Conservation (phyloP, 202 grass and related monocot species). For the Cymbopogon flexuosus region DNA sequence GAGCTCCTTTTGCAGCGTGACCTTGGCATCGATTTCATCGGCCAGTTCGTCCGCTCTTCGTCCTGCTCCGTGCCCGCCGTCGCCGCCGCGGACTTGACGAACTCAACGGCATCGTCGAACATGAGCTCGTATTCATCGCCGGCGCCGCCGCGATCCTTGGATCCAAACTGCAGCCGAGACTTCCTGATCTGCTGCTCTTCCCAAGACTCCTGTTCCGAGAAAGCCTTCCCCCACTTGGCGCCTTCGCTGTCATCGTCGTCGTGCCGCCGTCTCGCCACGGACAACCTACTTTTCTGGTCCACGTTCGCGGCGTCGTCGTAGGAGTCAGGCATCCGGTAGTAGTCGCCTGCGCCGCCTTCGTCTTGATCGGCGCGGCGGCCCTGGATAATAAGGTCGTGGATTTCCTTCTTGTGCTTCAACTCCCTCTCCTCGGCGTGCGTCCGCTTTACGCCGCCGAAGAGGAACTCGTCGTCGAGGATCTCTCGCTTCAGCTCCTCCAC, state of each 20-base stretch:
- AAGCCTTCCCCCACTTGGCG: background rate
- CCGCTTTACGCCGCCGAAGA: constrained; percentile 24
- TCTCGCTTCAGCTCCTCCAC: background rate
- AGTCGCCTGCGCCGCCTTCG: constrained; percentile 5
- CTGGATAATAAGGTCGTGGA: background rate
- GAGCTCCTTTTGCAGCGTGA: background rate
- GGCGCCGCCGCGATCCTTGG: background rate
- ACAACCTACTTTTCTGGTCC: constrained; percentile 35
- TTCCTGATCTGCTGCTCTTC: constrained; percentile 43
- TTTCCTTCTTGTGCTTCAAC: constrained; percentile 9
- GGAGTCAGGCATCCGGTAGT: constrained; percentile 42
- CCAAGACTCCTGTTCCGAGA: constrained; percentile 36
- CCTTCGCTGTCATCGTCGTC: background rate
- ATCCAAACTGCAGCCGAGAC: constrained; percentile 31
- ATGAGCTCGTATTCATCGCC: constrained; percentile 13
- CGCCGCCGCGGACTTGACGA: constrained; percentile 15
- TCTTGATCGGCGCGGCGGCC: background rate
- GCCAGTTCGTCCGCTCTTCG: background rate
- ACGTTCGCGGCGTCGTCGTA: constrained; percentile 32
- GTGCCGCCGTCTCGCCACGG: constrained; percentile 11
- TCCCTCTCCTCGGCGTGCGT: constrained; percentile 26
- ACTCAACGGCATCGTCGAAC: constrained; percentile 27
- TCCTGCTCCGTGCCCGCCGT: background rate
- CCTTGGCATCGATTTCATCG: constrained; percentile 6
- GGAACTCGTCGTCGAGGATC: constrained; percentile 6